A percentile compares a stretch with the other conserved stretches of the same genome.
Evolutionary conservation across 108 stramenopile genomes (phyloP).

Genomic region (Asterionellopsis glacialis): DNA sequence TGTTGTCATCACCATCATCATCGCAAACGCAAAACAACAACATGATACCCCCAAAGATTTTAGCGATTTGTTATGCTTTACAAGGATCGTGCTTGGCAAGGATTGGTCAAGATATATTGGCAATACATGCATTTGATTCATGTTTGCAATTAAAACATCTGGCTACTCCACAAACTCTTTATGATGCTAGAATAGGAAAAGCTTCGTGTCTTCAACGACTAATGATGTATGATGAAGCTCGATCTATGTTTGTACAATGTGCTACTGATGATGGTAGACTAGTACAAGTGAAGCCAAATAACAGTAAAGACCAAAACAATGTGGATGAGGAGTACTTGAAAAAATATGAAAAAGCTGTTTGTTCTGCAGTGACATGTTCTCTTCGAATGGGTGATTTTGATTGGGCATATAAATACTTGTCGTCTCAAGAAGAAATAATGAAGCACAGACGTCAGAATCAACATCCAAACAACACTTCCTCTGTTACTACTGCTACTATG

Average conservation of each 20-base stretch:
- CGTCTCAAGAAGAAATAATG: background rate
- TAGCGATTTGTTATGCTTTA: conserved; percentile 26
- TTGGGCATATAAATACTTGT: background rate
- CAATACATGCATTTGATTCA: conserved; percentile 30
- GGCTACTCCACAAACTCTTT: background rate
- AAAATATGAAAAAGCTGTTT: background rate
- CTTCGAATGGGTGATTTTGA: conserved; percentile 14
- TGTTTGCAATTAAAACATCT: conserved; percentile 11
- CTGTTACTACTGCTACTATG: no score
- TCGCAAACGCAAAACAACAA: background rate
- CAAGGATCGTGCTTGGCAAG: conserved; percentile 56
- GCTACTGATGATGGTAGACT: background rate
- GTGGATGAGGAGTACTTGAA: no score
- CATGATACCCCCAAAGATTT: background rate
- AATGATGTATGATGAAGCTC: conserved; percentile 45
- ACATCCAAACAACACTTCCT: no score
- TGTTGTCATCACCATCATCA: conserved; percentile 1
- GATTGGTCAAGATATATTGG: conserved; percentile 51
- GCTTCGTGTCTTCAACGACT: conserved; percentile 51
- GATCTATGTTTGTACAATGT: conserved; percentile 12
- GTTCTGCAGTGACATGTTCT: conserved; percentile 12
- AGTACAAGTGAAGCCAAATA: no score
- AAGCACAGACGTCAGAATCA: no score
- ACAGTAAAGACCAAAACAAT: no score
- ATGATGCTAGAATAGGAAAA: conserved; percentile 30